Conservation (phyloP, 495 filamentous ascomycete species). For the Thermothielavioides terrestris region DNA sequence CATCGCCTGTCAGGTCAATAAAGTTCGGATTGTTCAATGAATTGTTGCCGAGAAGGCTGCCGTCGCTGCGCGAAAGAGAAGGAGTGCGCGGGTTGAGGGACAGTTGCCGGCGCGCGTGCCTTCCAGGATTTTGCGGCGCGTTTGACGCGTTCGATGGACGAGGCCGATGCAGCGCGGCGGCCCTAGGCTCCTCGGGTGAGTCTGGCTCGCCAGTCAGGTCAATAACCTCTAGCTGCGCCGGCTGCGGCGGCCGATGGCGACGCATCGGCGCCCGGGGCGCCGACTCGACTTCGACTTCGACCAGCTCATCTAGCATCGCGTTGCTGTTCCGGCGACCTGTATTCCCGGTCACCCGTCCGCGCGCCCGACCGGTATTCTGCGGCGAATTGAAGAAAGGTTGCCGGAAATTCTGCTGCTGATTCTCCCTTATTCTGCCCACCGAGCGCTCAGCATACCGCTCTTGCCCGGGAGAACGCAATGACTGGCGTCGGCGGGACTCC, state of each 20-base stretch:
- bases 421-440: not conserved
- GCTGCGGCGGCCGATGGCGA: not conserved
- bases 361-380: not conserved
- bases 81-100: slow-evolving; percentile 29
- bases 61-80: slow-evolving; percentile 32
- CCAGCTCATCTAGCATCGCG: slow-evolving; percentile 4
- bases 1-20: slow-evolving; percentile 33
- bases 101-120: slow-evolving; percentile 24
- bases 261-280: not conserved
- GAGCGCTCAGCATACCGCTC: not conserved
- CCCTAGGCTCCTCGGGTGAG: slow-evolving; percentile 5
- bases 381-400: not conserved
- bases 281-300: slow-evolving; percentile 2
- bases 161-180: not conserved
- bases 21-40: slow-evolving; percentile 21
- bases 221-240: slow-evolving; percentile 17
- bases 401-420: not conserved
- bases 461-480: not conserved
- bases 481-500: too few relatives aligned
- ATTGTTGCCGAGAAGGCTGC: slow-evolving; percentile 30
- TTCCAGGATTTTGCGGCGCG: slow-evolving; percentile 4
- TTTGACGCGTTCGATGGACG: not conserved
- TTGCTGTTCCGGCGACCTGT: slow-evolving; percentile 15
- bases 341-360: not conserved
- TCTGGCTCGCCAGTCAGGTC: slow-evolving; percentile 38